Conservation (phyloP, 148 eudicot species). For the Cornus florida region DNA sequence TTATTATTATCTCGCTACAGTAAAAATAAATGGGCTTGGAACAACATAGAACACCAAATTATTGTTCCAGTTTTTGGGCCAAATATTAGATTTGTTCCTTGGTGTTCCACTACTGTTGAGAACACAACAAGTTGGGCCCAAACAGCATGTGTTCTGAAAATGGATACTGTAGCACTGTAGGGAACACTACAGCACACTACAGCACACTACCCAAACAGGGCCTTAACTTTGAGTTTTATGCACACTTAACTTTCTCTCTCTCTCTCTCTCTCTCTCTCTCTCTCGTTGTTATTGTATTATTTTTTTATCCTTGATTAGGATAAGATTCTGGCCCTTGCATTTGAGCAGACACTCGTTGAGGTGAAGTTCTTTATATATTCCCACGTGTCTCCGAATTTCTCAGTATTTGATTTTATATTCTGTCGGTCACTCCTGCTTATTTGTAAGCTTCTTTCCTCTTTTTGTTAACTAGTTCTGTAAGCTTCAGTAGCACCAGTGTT, state of each 20-base stretch:
- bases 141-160: too few species aligned
- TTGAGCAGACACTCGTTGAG: slow-evolving; percentile 98
- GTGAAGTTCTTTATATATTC: slow-evolving; percentile 33
- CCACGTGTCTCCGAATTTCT: background rate
- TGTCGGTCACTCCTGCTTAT: background rate
- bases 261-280: slow-evolving; percentile 5
- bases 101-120: too few species aligned
- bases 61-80: too few species aligned
- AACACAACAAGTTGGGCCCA: too few species aligned
- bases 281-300: background rate
- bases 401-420: background rate
- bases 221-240: background rate
- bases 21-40: too few species aligned
- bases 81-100: too few species aligned
- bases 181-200: too few species aligned
- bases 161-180: too few species aligned
- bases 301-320: slow-evolving; percentile 44
- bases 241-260: background rate
- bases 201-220: too few species aligned
- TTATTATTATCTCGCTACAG: too few species aligned
- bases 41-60: too few species aligned
- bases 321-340: slow-evolving; percentile 77
- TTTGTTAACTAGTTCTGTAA: background rate
- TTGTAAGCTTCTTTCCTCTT: background rate
- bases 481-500: too few species aligned